Evolutionary conservation across 2,329 filamentous ascomycete genomes (phyloP), one percentile per base, ranked within the genome.

Genomic region (Neocatenulostroma microsporum): DNA sequence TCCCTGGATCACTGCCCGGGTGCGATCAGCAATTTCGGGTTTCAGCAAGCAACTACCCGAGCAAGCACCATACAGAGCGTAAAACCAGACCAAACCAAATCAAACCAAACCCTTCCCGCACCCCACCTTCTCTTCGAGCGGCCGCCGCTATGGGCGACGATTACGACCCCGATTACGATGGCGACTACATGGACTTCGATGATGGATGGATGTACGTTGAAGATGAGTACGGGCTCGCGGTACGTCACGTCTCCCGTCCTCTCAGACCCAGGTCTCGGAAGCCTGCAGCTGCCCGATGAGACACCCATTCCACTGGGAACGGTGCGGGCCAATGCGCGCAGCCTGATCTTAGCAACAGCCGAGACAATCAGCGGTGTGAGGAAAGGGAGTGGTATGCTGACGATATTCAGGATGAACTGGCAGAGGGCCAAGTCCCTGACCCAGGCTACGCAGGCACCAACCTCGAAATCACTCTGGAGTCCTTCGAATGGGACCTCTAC

Each of bases 171-270:
- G 66, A 63, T 17, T 17, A 19, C 44, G 53, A 50, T 30, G 51
- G 47, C 25, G 59, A 61, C 42, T 56, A 58, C 38, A 55, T 58
- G 34, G 62, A 60, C 26, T 47, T 46, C 37, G 66, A 68, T 15
- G 56, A 61, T 37, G 55, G 49, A 30, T 69, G 63, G 58, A 50
- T 66, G 25, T 70, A 68, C 31, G 58, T 69, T 21, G 67, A 69
- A 37, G 67, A 69, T 21, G 63, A 63, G 21, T 59, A 51, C 41
- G 51, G 51, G 11, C 37, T 59, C 17, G 60, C 59, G 29, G 60
- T 63, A 54, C 39, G 60, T 53, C n/a, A 54, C 39, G 60, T 53
- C n/a, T 15, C 15, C 8, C 18, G 21, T 27, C 36, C 27, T 23
- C 18, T 21, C 30, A 31, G 33, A 30, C n/a, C 36, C 45, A 34